A percentile compares a stretch with the other conserved stretches of the same genome.
phyloP scores from a whole-genome alignment of 2,329 filamentous ascomycete species.

The Ophiostoma ips region DNA sequence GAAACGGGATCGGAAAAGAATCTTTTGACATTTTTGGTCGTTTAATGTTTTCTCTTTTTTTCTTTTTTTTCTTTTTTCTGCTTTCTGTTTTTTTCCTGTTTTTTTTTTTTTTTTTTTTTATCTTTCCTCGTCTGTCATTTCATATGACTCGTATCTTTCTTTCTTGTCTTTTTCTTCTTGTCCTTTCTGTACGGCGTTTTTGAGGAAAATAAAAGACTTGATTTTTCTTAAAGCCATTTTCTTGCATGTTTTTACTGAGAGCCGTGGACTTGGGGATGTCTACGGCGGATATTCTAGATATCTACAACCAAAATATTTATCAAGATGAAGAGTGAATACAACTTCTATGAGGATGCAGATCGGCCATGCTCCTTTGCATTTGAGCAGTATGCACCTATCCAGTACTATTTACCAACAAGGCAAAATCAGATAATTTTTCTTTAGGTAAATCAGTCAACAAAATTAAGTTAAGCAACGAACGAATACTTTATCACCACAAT shows the following conservation, averaged over 20 bases:
- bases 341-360: no score
- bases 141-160: neutral
- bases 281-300: no score
- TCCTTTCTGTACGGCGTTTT: neutral
- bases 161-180: neutral
- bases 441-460: neutral
- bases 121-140: neutral
- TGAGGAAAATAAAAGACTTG: neutral
- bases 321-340: no score
- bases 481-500: no score
- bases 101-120: neutral
- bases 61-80: conserved; percentile 1
- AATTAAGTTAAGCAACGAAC: no score
- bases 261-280: no score
- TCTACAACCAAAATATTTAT: no score
- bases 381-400: no score
- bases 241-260: no score
- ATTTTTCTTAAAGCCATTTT: neutral
- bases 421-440: no score
- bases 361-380: no score
- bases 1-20: neutral
- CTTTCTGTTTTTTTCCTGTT: neutral
- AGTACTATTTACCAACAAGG: no score
- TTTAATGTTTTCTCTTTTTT: conserved; percentile 1
- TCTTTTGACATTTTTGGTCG: neutral